Base-by-base conservation (phyloP, 192 early-diverging fungal species). In the Umbelopsis ramanniana region DNA sequence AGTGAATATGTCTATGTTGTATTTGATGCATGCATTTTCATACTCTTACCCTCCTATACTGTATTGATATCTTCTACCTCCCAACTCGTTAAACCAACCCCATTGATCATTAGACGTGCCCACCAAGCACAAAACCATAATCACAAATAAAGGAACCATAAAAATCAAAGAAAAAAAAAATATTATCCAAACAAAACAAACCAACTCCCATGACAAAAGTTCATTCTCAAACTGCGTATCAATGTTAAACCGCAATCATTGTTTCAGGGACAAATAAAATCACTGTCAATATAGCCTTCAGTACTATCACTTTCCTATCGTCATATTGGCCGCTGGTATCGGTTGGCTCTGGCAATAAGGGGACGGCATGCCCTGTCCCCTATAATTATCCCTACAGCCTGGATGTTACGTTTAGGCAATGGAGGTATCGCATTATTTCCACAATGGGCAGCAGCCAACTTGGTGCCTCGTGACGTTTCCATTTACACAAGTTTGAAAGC, bases 351-450 rank as follows among this genome's bases (percentile, higher is more conserved):
- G 11, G 11, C 40, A 50, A n/a, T 50, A 17, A 50, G 48, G 48
- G n/a, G 33, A 26, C 14, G 15, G 19, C 15, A n/a, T 19, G 15
- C 57, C 57, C 33, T 29, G 29, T 29, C 57, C 57, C n/a, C 57
- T 63, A n/a, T 35, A 63, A 63, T 63, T 63, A 63, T 63, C 57
- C 57, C 57, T 63, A 63, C 33, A 26, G 29, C 26, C 26, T 37
- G 3, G 1, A 15, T 60, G 6, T 37, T 63, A 19, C 33, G 7
- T 63, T 63, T 63, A 63, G 57, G 12, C 57, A n/a, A 29, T 60
- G 29, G 29, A 37, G 3, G 8, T 60, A 10, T 38, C n/a, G 48
- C n/a, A n/a, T 50, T 6, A 17, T 50, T 50, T n/a, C 48, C n/a
- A 50, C 48, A 50, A 50, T 50, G 10, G 46, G 17, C n/a, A 6